Conservation (phyloP, 495 filamentous ascomycete species). For the Penicillium malachiteum region DNA sequence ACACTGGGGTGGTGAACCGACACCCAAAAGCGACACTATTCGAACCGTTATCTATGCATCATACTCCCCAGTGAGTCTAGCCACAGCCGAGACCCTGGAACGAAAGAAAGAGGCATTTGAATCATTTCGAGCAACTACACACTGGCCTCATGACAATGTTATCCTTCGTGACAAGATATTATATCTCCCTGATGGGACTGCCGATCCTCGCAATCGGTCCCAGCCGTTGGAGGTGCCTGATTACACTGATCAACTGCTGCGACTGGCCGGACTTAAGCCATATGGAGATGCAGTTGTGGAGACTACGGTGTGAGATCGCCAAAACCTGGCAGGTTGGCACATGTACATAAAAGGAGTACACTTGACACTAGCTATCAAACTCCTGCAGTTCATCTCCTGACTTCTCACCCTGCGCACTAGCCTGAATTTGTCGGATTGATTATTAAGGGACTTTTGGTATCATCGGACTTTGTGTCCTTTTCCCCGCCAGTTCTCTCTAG, state of each 20-base stretch:
- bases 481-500: not conserved
- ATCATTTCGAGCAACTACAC: slow-evolving; percentile 36
- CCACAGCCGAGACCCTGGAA: slow-evolving; percentile 27
- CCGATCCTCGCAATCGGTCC: slow-evolving; percentile 34
- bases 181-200: slow-evolving; percentile 23
- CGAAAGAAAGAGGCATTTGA: slow-evolving; percentile 38
- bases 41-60: slow-evolving; percentile 38
- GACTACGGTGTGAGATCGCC: too few species aligned
- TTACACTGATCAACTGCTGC: slow-evolving; percentile 29
- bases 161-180: slow-evolving; percentile 18
- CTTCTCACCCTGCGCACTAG: not conserved
- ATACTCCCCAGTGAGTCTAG: slow-evolving; percentile 37
- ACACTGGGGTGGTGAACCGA: slow-evolving; percentile 34
- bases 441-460: not conserved
- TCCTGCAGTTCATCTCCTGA: too few species aligned
- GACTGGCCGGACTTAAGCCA: slow-evolving; percentile 33
- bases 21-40: slow-evolving; percentile 23
- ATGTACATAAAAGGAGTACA: too few species aligned
- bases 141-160: slow-evolving; percentile 43
- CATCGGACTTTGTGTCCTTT: not conserved
- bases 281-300: slow-evolving; percentile 17
- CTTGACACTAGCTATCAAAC: too few species aligned
- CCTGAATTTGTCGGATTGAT: not conserved
- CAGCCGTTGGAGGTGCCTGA: slow-evolving; percentile 34
- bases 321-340: too few species aligned